A percentile compares a stretch with the other conserved stretches of the same genome.
Conservation (phyloP, 2,329 filamentous ascomycete species). For the Fonsecaea multimorphosa region DNA sequence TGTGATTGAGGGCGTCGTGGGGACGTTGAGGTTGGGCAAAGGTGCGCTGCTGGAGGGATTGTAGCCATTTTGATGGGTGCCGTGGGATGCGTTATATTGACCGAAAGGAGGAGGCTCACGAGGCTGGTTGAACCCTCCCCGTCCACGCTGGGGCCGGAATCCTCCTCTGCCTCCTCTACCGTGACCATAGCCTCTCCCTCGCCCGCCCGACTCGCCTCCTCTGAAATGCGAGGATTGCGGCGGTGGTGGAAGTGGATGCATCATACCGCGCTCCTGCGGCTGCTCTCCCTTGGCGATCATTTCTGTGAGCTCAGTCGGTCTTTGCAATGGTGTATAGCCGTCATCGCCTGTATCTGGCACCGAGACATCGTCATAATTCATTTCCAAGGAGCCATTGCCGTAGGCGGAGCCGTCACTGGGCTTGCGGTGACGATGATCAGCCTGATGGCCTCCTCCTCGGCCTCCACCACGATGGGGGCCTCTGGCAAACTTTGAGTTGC, state of each 20-base stretch:
- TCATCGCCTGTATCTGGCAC: conserved; percentile 53
- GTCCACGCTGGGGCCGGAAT: conserved; percentile 40
- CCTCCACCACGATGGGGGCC: conserved; percentile 30
- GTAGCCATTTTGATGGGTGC: conserved; percentile 18
- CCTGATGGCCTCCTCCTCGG: conserved; percentile 21
- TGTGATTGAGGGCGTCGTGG: conserved; percentile 32
- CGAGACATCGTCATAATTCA: conserved; percentile 69
- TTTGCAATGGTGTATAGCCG: conserved; percentile 70
- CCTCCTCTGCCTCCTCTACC: conserved; percentile 38
- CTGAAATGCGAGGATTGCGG: conserved; percentile 29
- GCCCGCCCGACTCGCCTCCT: conserved; percentile 47
- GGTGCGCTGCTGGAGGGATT: conserved; percentile 20
- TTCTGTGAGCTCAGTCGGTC: conserved; percentile 68
- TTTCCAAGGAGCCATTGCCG: conserved; percentile 49
- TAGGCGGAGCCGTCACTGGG: conserved; percentile 28
- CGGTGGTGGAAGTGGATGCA: conserved; percentile 25
- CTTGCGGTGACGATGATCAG: conserved; percentile 8
- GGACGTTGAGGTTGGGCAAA: conserved; percentile 29
- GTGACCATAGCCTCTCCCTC: conserved; percentile 46
- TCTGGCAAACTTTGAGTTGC: conserved; percentile 41
- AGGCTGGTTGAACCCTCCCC: conserved; percentile 40
- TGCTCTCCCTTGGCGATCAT: conserved; percentile 49
- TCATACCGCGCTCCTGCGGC: conserved; percentile 12
- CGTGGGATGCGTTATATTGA: conserved; percentile 33
- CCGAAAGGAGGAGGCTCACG: conserved; percentile 18